Conservation (phyloP, 1,139 yeast species). For the Casaregolazyma lundiana region DNA sequence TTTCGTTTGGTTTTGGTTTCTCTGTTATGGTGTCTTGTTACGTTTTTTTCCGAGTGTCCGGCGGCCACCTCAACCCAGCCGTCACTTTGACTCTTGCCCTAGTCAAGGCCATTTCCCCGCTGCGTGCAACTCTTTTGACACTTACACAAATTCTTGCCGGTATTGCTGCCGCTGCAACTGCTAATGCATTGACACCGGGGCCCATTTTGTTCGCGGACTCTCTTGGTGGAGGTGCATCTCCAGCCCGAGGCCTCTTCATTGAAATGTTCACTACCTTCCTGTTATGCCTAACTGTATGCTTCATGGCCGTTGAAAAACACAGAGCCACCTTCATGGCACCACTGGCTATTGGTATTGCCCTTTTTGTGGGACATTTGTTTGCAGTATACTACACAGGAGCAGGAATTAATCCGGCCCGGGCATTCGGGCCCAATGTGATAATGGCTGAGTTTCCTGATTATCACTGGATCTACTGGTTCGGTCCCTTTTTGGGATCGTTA, state of each 20-base stretch:
- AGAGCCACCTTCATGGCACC: slow-evolving; percentile 78
- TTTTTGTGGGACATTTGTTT: slow-evolving; percentile 77
- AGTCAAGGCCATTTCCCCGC: slow-evolving; percentile 68
- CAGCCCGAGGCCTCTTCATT: slow-evolving; percentile 70
- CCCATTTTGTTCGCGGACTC: slow-evolving; percentile 65
- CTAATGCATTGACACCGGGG: slow-evolving; percentile 84
- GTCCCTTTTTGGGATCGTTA: slow-evolving; percentile 68
- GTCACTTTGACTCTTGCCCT: slow-evolving; percentile 70
- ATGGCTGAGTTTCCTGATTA: slow-evolving; percentile 67
- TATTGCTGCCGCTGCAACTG: slow-evolving; percentile 92
- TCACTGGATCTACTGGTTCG: slow-evolving; percentile 93
- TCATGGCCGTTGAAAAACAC: slow-evolving; percentile 82
- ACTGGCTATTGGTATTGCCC: slow-evolving; percentile 73
- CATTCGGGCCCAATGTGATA: slow-evolving; percentile 81
- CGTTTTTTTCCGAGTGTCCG: slow-evolving; percentile 73
- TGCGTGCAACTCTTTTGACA: slow-evolving; percentile 64
- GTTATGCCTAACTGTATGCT: slow-evolving; percentile 70
- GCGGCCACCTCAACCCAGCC: slow-evolving; percentile 90
- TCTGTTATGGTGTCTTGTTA: slow-evolving; percentile 75
- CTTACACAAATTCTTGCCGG: slow-evolving; percentile 75
- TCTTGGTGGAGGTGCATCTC: slow-evolving; percentile 69
- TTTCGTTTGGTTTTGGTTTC: slow-evolving; percentile 83
- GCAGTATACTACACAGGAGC: slow-evolving; percentile 87
- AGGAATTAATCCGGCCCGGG: slow-evolving; percentile 87
- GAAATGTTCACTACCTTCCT: slow-evolving; percentile 79